phyloP scores from a whole-genome alignment of 345 rosid genomes.

The Kernera saxatilis region DNA sequence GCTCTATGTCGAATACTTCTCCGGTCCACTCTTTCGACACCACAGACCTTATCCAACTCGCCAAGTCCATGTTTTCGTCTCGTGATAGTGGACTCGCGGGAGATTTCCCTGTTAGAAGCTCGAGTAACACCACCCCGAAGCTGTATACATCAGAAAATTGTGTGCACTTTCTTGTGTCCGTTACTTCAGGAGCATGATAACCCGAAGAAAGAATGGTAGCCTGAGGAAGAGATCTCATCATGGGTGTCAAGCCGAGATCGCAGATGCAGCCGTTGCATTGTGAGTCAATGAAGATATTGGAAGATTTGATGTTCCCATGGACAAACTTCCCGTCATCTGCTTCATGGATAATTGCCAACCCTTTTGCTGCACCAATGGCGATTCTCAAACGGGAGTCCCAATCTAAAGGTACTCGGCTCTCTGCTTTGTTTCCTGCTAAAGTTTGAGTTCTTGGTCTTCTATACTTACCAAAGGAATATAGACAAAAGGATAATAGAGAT shows the following conservation, averaged over 20 bases:
- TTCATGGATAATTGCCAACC: slow-evolving; percentile 49
- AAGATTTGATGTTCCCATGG: slow-evolving; percentile 67
- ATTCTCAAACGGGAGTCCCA: slow-evolving; percentile 66
- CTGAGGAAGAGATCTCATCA: slow-evolving; percentile 42
- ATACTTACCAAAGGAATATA: not conserved
- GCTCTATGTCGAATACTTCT: slow-evolving; percentile 75
- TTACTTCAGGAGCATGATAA: slow-evolving; percentile 63
- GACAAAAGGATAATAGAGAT: not conserved
- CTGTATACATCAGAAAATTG: slow-evolving; percentile 72
- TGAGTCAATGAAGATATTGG: slow-evolving; percentile 53
- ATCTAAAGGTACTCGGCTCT: slow-evolving; percentile 37
- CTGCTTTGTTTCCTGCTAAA: slow-evolving; percentile 31
- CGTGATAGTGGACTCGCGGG: slow-evolving; percentile 44
- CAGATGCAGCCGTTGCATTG: slow-evolving; percentile 46
- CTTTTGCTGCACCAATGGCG: slow-evolving; percentile 51
- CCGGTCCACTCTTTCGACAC: slow-evolving; percentile 84
- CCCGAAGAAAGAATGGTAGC: slow-evolving; percentile 38
- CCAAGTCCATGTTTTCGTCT: slow-evolving; percentile 52
- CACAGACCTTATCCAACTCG: slow-evolving; percentile 68
- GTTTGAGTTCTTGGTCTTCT: not conserved
- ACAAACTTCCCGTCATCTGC: slow-evolving; percentile 28
- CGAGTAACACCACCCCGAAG: slow-evolving; percentile 74
- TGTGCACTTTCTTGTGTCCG: slow-evolving; percentile 45
- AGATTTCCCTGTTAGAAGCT: slow-evolving; percentile 67
- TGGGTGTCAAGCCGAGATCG: slow-evolving; percentile 48